phyloP scores from a whole-genome alignment of 2,329 filamentous ascomycete species.

The Tympanopsis confertula region DNA sequence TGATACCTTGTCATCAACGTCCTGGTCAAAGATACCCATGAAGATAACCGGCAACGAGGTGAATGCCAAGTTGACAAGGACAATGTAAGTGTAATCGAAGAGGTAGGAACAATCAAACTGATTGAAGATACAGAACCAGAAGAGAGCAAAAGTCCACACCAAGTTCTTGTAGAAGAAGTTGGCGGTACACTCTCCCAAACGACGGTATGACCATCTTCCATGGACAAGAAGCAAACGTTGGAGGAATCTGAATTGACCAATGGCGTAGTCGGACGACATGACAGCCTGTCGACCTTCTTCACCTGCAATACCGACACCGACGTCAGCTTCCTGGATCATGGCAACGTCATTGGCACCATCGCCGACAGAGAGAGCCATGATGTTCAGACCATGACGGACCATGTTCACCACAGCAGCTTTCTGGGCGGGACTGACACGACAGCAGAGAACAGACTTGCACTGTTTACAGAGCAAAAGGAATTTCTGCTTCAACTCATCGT shows the following conservation, averaged over 20 bases:
- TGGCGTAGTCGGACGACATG: conserved; percentile 93
- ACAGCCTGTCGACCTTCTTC: conserved; percentile 84
- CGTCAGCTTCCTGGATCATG: conserved; percentile 95
- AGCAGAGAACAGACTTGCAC: conserved; percentile 92
- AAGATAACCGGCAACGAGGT: conserved; percentile 1
- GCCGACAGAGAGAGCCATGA: conserved; percentile 89
- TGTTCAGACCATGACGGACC: conserved; percentile 88
- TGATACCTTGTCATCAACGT: conserved; percentile 50
- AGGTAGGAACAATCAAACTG: conserved; percentile 95
- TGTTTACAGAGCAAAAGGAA: conserved; percentile 93
- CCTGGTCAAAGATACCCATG: not conserved
- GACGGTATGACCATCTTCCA: conserved; percentile 90
- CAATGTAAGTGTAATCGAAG: conserved; percentile 95
- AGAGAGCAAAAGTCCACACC: conserved; percentile 90
- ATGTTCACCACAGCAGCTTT: conserved; percentile 94
- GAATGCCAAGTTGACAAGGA: conserved; percentile 93
- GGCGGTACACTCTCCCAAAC: conserved; percentile 82
- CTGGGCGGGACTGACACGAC: conserved; percentile 89
- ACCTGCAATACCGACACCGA: conserved; percentile 91
- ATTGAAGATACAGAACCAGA: conserved; percentile 95
- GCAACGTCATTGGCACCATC: conserved; percentile 93
- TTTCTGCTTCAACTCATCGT: conserved; percentile 74
- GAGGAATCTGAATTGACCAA: conserved; percentile 85
- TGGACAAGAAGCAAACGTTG: conserved; percentile 79
- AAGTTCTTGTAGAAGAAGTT: conserved; percentile 99